Evolutionary conservation across 306 rosid genomes (phyloP), one percentile per base, ranked within the genome.

Genomic region (Begonia masoniana): DNA sequence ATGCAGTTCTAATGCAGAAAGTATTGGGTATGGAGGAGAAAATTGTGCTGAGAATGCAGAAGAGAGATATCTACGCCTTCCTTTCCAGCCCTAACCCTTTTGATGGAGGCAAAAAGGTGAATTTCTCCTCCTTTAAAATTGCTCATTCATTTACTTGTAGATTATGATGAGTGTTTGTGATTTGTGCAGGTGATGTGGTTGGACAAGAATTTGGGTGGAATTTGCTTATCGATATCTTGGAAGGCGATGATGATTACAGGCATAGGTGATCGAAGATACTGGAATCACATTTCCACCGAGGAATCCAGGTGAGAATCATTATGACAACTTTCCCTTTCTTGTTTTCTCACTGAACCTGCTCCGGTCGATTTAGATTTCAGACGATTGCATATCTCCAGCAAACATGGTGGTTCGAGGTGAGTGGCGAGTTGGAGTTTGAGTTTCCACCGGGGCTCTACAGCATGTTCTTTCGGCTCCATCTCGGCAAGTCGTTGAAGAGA

Each of bases 401-500:
- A 65, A 85, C 70, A 41, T 89, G 97, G 97, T 89, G 97, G 97
- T 78, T 89, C 24, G 94, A 89, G 75, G 81, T 82, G 26, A 73
- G 62, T 55, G 95, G 95, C 39, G 95, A 89, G 31, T 39, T 85
- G 47, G 84, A 84, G 54, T 89, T 89, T 71, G 87, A 66, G 57
- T 89, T 89, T 56, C 94, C 97, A 1, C 52, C 68, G 1, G 95
- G 94, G 26, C 71, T 55, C 43, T 89, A 89, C 19, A 63, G 73
- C 21, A 51, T 89, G 47, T 82, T 66, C 76, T 85, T 89, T 50
- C 74, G 87, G 62, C 94, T 89, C 57, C 81, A 76, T 56, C 89
- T 89, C 3, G 95, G 95, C 41, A 75, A 56, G 51, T 70, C 89
- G 56, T 76, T 69, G 19, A 85, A 68, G 80, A 82, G 84, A 63